A percentile compares a stretch with the other conserved stretches of the same genome.
These are phyloP conservation scores for Alternaria solani DNA, from an alignment of 2,329 filamentous ascomycete genomes.

Conservation along the genomic window DNA sequence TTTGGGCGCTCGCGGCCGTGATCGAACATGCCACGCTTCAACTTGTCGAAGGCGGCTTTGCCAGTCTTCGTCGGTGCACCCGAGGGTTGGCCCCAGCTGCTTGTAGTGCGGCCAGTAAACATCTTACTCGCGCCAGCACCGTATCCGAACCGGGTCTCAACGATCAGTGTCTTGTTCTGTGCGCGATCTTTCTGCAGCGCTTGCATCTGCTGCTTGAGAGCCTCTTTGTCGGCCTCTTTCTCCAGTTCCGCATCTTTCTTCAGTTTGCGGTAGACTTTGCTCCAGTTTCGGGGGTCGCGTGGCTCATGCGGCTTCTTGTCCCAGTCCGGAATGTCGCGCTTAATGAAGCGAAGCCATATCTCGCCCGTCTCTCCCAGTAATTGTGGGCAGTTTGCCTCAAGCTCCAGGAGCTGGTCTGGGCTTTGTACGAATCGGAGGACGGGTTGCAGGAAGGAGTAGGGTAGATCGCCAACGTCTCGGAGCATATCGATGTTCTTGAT, in stretches of 20 bases:
- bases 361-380: slow-evolving; percentile 73
- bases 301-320: slow-evolving; percentile 70
- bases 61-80: slow-evolving; percentile 45
- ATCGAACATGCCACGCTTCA: slow-evolving; percentile 45
- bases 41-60: slow-evolving; percentile 47
- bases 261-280: slow-evolving; percentile 71
- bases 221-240: slow-evolving; percentile 42
- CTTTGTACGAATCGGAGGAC: slow-evolving; percentile 77
- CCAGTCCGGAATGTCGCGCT: slow-evolving; percentile 75
- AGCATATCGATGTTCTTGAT: slow-evolving; percentile 59
- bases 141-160: slow-evolving; percentile 38
- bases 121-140: slow-evolving; percentile 27
- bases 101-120: slow-evolving; percentile 25
- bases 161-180: slow-evolving; percentile 43
- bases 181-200: slow-evolving; percentile 42
- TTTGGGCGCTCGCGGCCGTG: slow-evolving; percentile 43
- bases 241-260: slow-evolving; percentile 52
- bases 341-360: slow-evolving; percentile 82
- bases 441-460: slow-evolving; percentile 70
- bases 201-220: slow-evolving; percentile 43
- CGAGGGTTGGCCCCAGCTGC: slow-evolving; percentile 32
- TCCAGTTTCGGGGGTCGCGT: slow-evolving; percentile 73
- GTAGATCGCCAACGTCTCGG: slow-evolving; percentile 74
- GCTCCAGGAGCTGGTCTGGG: slow-evolving; percentile 72
- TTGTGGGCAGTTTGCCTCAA: slow-evolving; percentile 81